Evolutionary conservation across 2,329 filamentous ascomycete species (phyloP), one percentile per base, ranked within the genome.

Genomic region (Aureobasidium vineae): DNA sequence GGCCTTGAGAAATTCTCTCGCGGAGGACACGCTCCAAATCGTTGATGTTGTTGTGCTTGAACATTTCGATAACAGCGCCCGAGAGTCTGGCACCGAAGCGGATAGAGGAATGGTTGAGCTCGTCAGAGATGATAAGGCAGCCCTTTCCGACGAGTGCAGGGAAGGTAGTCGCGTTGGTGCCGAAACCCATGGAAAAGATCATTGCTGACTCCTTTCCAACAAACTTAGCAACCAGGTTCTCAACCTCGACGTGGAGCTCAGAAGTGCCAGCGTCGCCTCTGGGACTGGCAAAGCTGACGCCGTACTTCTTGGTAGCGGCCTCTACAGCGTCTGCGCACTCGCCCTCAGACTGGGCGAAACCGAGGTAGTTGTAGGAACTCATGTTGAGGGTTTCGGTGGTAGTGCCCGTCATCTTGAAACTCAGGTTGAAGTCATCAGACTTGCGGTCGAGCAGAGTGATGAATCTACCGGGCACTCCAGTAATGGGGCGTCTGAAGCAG

Each of bases 311-410:
- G 70, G 97, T 87, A 54, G 86, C 86, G 54, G 93, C 89, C 80
- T 99, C 95, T 4, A 94, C 91, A 16, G 91, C 89, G 77, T 98
- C 94, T 54, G 95, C 95, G 75, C 95, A 99, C 47, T 95, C 94
- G 13, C 95, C 95, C 71, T 98, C 93, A 0, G 95, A 97, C 78
- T 99, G 95, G 61, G 95, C 95, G 74, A 99, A 99, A 50, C 95
- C 95, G 28, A 99, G 90, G 76, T 99, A 99, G 79, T 99, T 99
- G 85, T 99, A 99, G 1, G 95, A 99, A 81, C 94, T 97, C 89
- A 99, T 90, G 80, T 99, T 99, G 73, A 99, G 82, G 0, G 95
- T 98, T 79, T 99, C 92, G 1, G 94, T 98, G 67, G 87, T 89
- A 56, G 92, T 96, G 67, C 95, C 95, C 1, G 91, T 93, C 78